These are phyloP conservation scores for Eleusine indica DNA, from an alignment of 176 grass and related monocot genomes.

Conservation along the genomic window DNA sequence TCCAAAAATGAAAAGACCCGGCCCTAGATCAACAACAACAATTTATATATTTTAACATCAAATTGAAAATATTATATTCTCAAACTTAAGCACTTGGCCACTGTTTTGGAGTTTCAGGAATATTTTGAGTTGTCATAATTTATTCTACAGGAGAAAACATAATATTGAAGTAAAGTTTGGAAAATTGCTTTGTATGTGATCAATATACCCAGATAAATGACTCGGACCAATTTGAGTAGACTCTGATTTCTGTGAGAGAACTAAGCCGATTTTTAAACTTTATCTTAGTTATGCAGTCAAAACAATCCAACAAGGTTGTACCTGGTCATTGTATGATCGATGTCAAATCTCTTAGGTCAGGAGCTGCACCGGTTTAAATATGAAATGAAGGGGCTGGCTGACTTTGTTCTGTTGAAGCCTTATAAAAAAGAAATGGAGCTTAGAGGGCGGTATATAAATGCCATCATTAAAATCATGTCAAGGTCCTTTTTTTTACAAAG, in stretches of 20 bases:
- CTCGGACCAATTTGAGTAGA: background rate
- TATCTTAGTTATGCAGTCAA: background rate
- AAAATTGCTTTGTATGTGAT: background rate
- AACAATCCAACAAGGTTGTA: background rate
- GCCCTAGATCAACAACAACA: too few relatives aligned
- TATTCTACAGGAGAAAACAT: background rate
- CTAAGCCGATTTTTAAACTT: background rate
- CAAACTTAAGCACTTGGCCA: too few relatives aligned
- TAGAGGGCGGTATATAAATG: background rate
- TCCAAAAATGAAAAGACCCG: too few relatives aligned
- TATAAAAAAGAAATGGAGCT: background rate
- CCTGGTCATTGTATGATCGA: background rate
- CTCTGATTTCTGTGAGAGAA: too few relatives aligned
- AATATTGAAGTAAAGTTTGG: background rate
- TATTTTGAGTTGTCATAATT: too few relatives aligned
- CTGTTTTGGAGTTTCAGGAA: too few relatives aligned
- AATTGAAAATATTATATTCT: too few relatives aligned
- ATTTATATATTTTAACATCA: too few relatives aligned
- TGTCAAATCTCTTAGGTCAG: background rate
- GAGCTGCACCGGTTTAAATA: background rate
- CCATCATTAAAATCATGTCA: too few relatives aligned
- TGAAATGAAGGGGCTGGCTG: background rate
- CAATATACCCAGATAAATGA: background rate
- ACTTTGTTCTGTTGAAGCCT: too few relatives aligned
- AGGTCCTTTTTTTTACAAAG: too few relatives aligned